Conservation (phyloP, 106 monocot genomes). For the Apostasia ramifera region DNA sequence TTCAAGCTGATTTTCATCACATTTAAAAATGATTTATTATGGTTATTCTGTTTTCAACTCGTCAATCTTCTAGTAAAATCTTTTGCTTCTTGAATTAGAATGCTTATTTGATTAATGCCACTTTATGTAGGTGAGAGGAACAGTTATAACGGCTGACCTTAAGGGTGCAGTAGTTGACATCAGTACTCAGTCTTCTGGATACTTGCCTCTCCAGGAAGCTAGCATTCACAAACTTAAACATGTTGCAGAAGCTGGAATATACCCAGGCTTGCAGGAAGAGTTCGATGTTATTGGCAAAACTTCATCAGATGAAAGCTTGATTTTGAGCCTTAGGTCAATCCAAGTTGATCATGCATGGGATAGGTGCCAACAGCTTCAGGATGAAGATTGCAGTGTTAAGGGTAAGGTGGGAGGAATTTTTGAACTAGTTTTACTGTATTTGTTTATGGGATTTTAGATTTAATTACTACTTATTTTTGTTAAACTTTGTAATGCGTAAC, state of each 20-base stretch:
- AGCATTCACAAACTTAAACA: constrained; percentile 64
- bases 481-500: no score
- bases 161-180: constrained; percentile 72
- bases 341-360: constrained; percentile 91
- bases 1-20: no score
- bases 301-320: constrained; percentile 53
- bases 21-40: no score
- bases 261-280: constrained; percentile 61
- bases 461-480: not conserved
- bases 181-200: constrained; percentile 65
- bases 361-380: constrained; percentile 71
- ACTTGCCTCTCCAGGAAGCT: constrained; percentile 66
- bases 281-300: constrained; percentile 70
- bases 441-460: not conserved
- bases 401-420: constrained; percentile 60
- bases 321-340: constrained; percentile 57
- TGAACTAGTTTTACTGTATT: not conserved
- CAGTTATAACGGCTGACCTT: constrained; percentile 49
- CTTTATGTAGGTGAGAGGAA: constrained; percentile 57
- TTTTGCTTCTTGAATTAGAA: no score
- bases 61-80: no score
- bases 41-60: no score
- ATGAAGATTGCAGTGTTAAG: constrained; percentile 68
- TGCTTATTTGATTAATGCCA: not conserved
- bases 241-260: constrained; percentile 67